phyloP scores from a whole-genome alignment of 2,329 filamentous ascomycete species.

The Corinectria fuckeliana region DNA sequence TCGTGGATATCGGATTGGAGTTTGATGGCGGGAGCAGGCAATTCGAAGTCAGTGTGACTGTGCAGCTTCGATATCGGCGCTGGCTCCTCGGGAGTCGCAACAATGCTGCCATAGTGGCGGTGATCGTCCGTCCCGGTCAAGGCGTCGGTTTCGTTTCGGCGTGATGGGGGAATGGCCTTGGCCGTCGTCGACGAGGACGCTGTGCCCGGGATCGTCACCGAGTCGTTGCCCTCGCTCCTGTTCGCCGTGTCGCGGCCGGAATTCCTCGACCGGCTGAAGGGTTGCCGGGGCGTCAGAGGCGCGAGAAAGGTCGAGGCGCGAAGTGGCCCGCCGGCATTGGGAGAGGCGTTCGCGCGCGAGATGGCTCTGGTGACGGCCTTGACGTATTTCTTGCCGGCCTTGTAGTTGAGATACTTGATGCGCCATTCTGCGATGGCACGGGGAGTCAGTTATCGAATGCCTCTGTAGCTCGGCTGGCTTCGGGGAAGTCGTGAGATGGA shows the following conservation, averaged over 20 bases:
- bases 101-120: constrained; percentile 61
- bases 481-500: constrained; percentile 25
- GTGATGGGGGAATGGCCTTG: constrained; percentile 29
- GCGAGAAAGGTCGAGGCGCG: constrained; percentile 42
- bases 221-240: constrained; percentile 8
- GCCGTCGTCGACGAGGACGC: constrained; percentile 19
- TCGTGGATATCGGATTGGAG: constrained; percentile 42
- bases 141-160: constrained; percentile 47
- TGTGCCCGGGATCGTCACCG: constrained; percentile 9
- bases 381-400: constrained; percentile 91
- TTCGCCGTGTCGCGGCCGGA: constrained; percentile 9
- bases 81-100: constrained; percentile 47
- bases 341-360: constrained; percentile 63
- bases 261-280: constrained; percentile 6
- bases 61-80: constrained; percentile 33
- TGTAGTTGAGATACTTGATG: constrained; percentile 93
- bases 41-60: constrained; percentile 50
- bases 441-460: constrained; percentile 9
- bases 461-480: neutral
- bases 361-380: constrained; percentile 81
- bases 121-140: constrained; percentile 48
- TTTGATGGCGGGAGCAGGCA: constrained; percentile 61
- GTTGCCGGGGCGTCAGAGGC: constrained; percentile 31
- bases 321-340: constrained; percentile 46
- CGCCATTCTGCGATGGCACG: constrained; percentile 72